Conservation (phyloP, 495 filamentous ascomycete genomes). For the Annulohypoxylon nitens region DNA sequence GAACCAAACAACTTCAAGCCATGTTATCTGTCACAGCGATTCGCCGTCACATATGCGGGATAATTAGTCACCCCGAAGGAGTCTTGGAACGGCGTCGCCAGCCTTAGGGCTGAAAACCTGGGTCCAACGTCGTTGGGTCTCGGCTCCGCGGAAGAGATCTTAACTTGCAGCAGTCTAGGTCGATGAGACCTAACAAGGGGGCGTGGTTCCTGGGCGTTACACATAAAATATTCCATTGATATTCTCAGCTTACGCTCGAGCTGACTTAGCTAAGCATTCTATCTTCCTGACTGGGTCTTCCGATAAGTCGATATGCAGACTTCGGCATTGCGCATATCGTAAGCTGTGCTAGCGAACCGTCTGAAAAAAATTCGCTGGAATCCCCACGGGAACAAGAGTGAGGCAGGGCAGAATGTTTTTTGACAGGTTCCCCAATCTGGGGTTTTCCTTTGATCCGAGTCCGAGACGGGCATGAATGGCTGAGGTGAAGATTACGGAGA, state of each 20-base stretch:
- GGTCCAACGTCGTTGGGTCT: slow-evolving; percentile 1
- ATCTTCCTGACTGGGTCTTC: slow-evolving; percentile 16
- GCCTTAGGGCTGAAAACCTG: slow-evolving; percentile 29
- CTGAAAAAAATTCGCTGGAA: slow-evolving; percentile 7
- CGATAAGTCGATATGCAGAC: slow-evolving; percentile 37
- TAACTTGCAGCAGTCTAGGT: slow-evolving; percentile 8
- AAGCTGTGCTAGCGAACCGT: slow-evolving; percentile 18
- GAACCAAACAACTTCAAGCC: not conserved
- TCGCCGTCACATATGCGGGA: slow-evolving; percentile 7
- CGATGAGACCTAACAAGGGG: slow-evolving; percentile 2
- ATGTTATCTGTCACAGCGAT: not conserved
- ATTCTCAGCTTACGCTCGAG: slow-evolving; percentile 38
- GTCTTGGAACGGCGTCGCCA: slow-evolving; percentile 12
- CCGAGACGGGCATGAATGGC: slow-evolving; percentile 45
- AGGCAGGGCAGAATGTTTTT: not conserved
- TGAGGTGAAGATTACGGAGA: slow-evolving; percentile 16
- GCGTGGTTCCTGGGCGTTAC: slow-evolving; percentile 22
- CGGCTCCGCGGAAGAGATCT: slow-evolving; percentile 23
- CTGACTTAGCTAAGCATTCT: slow-evolving; percentile 31
- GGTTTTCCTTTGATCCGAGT: slow-evolving; percentile 44
- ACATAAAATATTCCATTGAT: slow-evolving; percentile 16
- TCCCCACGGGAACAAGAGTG: slow-evolving; percentile 26
- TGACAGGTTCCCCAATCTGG: slow-evolving; percentile 32
- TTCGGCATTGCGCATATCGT: slow-evolving; percentile 35
- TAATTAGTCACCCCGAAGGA: slow-evolving; percentile 8